Conservation (phyloP, 257 asterid genomes). For the Solanum corneliomulleri region DNA sequence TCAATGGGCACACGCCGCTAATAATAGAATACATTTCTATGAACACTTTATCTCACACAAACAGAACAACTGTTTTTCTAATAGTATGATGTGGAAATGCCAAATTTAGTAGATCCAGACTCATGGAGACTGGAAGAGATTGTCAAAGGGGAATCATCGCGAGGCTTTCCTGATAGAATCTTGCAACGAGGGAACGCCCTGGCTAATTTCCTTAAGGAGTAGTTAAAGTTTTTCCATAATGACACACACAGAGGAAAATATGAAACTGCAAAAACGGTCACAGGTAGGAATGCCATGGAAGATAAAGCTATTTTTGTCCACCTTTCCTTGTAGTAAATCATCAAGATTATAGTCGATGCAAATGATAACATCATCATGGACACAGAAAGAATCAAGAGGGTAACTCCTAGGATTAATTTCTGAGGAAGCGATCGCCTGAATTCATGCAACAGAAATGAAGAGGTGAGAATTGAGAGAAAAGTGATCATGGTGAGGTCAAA, state of each 20-base stretch:
- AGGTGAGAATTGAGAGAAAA: conserved; percentile 4
- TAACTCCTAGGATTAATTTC: not conserved
- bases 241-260: not conserved
- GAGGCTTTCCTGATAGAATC: not conserved
- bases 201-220: not conserved
- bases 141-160: not conserved
- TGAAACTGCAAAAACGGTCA: not conserved
- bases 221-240: not conserved
- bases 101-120: not conserved
- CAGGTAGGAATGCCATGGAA: not conserved
- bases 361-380: conserved; percentile 11
- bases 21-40: not conserved
- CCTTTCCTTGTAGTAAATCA: not conserved
- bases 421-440: conserved; percentile 2
- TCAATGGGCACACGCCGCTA: not conserved
- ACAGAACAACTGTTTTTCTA: not conserved
- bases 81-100: not conserved
- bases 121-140: not conserved
- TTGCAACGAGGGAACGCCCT: not conserved
- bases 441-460: conserved; percentile 2
- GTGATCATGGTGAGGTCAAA: not conserved
- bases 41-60: not conserved
- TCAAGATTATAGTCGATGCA: conserved; percentile 2
- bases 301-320: conserved; percentile 4
- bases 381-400: not conserved